Base-by-base conservation (phyloP, 176 grass and related monocot genomes). In the Oryza meridionalis region DNA sequence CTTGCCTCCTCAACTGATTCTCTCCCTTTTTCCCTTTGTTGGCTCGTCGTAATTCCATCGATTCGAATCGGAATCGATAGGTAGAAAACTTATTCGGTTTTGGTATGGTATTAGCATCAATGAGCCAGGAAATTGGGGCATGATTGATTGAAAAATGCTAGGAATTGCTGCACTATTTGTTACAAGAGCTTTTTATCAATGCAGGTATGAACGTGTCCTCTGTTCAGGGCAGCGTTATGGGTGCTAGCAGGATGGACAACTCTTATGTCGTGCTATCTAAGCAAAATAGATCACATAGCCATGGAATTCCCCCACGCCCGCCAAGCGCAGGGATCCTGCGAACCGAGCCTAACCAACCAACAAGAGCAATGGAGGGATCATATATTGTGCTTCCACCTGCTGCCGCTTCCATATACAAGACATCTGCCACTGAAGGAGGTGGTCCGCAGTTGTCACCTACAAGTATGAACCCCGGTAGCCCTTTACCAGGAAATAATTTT, bases 311-410 rank as follows among this genome's bases (percentile, higher is more conserved):
- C 75, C 90, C 93, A 46, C 88, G 88, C 11, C 81, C 90, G 75
- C 85, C 85, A 61, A 88, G 46, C 71, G 65, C 68, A 53, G 87
- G 53, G 15, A 73, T 44, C 17, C 71, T 24, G 0, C 91, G 88
- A 47, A 4, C 51, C 5, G 92, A 97, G 46, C 45, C 76, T 44
- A 87, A 22, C 32, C 95, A 95, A 22, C 79, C 88, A 75, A 87
- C 87, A 73, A 91, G 90, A 83, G 85, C 83, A 8, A 99, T 99
- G 11, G 97, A 99, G 67, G 96, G 92, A 6, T 96, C 97, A 63
- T 99, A 92, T 89, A 94, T 99, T 84, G 84, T 99, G 78, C 84
- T 99, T 35, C 97, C 97, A 50, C 93, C 97, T 85, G 75, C 97
- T 53, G 89, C 92, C 51, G 89, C 93, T 77, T 96, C 97, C 25